phyloP scores from a whole-genome alignment of 805 yeast species.

The Wickerhamomyces sydowiorum region DNA sequence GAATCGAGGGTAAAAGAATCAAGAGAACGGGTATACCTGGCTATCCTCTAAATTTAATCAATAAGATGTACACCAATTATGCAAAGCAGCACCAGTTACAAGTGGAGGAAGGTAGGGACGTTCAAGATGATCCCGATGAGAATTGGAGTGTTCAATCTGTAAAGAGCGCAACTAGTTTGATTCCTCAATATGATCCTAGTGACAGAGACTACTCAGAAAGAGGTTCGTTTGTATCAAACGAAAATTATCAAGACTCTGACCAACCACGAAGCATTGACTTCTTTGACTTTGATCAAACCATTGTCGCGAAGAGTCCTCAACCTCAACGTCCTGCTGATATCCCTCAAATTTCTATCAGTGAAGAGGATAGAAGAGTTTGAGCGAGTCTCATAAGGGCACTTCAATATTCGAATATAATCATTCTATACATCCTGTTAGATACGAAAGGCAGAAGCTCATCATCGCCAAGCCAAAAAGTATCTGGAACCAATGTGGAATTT shows the following conservation, averaged over 20 bases:
- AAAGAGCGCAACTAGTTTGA: slow-evolving; percentile 21
- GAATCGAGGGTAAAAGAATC: slow-evolving; percentile 57
- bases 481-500: too few relatives aligned
- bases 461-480: background rate
- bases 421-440: too few relatives aligned
- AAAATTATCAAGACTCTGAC: background rate
- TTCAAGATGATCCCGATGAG: slow-evolving; percentile 8
- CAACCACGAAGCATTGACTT: background rate
- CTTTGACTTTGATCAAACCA: background rate
- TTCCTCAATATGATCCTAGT: slow-evolving; percentile 20
- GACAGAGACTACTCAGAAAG: background rate
- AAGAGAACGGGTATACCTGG: slow-evolving; percentile 38
- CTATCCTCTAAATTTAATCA: slow-evolving; percentile 31
- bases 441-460: too few relatives aligned
- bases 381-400: too few relatives aligned
- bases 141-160: slow-evolving; percentile 14
- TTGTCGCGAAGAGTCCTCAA: too few relatives aligned
- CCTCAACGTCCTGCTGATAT: too few relatives aligned
- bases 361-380: background rate
- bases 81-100: slow-evolving; percentile 1
- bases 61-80: slow-evolving; percentile 26
- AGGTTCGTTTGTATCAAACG: background rate
- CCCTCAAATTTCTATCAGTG: background rate
- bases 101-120: background rate
- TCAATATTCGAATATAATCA: too few relatives aligned